Conservation (phyloP, 2,329 filamentous ascomycete species). For the Colletotrichum neosansevieriae region DNA sequence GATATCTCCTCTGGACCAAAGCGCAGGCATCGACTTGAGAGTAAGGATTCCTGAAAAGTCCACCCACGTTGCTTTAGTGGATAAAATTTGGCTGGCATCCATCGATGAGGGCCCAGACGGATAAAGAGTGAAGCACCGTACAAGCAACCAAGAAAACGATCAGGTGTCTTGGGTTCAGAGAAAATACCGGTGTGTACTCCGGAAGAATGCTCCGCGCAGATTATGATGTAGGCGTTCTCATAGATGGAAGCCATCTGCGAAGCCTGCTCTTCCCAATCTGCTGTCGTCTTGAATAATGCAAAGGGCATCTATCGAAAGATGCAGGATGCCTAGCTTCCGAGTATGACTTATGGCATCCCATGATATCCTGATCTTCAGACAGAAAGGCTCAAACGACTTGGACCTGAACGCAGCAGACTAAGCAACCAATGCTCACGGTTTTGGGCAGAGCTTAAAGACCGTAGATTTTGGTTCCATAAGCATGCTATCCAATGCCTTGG, state of each 20-base stretch:
- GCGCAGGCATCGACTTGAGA: neutral
- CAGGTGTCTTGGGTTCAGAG: neutral
- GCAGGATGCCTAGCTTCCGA: constrained; percentile 34
- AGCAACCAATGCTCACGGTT: too few relatives aligned
- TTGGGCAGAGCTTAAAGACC: too few relatives aligned
- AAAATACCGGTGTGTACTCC: neutral
- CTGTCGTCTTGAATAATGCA: constrained; percentile 44
- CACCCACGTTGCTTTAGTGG: neutral
- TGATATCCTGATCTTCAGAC: constrained; percentile 24
- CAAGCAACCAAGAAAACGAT: neutral
- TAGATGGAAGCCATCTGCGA: constrained; percentile 41
- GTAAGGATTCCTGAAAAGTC: neutral
- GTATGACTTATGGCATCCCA: constrained; percentile 40
- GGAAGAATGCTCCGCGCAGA: neutral
- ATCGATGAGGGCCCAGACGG: neutral
- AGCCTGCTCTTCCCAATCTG: constrained; percentile 41
- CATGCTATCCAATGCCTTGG: too few relatives aligned
- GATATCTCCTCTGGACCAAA: neutral
- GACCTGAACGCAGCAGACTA: neutral
- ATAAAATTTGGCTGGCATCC: neutral
- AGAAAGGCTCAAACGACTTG: neutral
- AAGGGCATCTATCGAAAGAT: constrained; percentile 44
- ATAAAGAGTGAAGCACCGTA: neutral
- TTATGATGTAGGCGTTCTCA: constrained; percentile 33
- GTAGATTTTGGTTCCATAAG: too few relatives aligned